Evolutionary conservation across 169 alveolate genomes (phyloP).

Genomic region (Plasmodium sp.): DNA sequence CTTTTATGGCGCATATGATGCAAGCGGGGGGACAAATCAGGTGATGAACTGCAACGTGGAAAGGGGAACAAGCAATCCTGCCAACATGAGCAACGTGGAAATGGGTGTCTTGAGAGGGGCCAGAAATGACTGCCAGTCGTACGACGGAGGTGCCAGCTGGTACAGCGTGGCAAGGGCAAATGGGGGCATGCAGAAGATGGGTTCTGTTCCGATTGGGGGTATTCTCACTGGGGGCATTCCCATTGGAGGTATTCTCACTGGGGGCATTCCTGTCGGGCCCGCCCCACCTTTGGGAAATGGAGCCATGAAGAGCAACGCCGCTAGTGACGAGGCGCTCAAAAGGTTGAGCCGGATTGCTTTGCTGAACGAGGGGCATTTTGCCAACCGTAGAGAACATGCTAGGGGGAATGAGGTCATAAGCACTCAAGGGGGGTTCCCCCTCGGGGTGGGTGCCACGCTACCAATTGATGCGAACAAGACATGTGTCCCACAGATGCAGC

Average conservation of each 20-base stretch:
- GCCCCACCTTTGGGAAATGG: not conserved
- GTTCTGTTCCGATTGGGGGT: not conserved
- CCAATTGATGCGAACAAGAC: not conserved
- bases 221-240: not conserved
- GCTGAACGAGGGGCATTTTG: not conserved
- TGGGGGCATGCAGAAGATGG: not conserved
- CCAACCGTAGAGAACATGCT: not conserved
- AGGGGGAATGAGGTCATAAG: not conserved
- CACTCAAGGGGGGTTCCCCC: not conserved
- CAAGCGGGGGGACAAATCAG: not conserved
- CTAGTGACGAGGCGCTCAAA: not conserved
- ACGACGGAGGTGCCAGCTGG: not conserved
- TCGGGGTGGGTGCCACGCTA: not conserved
- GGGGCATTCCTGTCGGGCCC: not conserved
- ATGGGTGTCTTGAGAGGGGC: not conserved
- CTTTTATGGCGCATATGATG: not conserved
- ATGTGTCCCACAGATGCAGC: not conserved
- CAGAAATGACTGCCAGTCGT: not conserved
- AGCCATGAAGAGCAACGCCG: not conserved
- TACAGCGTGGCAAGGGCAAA: not conserved
- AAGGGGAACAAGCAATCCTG: not conserved
- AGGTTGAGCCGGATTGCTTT: not conserved
- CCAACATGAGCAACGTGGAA: not conserved
- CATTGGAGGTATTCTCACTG: not conserved
- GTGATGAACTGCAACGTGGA: not conserved